Evolutionary conservation across 495 filamentous ascomycete species (phyloP), one percentile per base, ranked within the genome.

Genomic region (Aspergillus funiculosus): DNA sequence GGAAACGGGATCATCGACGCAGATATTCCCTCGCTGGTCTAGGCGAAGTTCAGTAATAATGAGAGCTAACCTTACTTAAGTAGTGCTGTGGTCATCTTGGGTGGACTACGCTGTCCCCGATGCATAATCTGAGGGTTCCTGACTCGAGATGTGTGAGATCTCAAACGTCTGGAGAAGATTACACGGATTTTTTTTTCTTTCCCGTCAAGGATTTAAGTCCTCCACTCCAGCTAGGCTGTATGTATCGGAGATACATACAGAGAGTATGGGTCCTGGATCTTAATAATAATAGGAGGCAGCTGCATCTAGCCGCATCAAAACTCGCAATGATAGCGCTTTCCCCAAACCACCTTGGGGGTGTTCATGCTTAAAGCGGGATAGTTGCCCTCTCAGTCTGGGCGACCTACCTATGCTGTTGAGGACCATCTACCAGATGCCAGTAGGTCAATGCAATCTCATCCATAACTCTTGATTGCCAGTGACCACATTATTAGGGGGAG

Each of bases 31-130:
- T 47, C 38, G 31, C 49, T 46, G 37, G 39, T 28, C 30, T 39
- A 43, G 45, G 26, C 25, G 35, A 24, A 31, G 35, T 44, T 45
- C 49, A 43, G 37, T 20, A 38, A n/a, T n/a, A 42, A 40, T 45
- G 50, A 46, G 50, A 53, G 54, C 54, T 51, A 57, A 48, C 54
- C 50, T 53, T 57, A 53, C 54, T 57, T 50, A 53, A 53, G 44
- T 57, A 44, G 51, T 43, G 46, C 47, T 25, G 46, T 43, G 30
- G 44, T 39, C 42, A 43, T 27, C 48, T 28, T 52, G 25, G 48
- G 29, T 36, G 39, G 46, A 51, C 54, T 57, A 57, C 54, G 50
- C 50, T 48, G 35, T 34, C 43, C 51, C 47, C 39, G 50, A 45
- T 51, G 47, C 50, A 51, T 53, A 35, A 46, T 45, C 29, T 42